Evolutionary conservation across 2,329 filamentous ascomycete species (phyloP).

Genomic region (Alternaria sp.): DNA sequence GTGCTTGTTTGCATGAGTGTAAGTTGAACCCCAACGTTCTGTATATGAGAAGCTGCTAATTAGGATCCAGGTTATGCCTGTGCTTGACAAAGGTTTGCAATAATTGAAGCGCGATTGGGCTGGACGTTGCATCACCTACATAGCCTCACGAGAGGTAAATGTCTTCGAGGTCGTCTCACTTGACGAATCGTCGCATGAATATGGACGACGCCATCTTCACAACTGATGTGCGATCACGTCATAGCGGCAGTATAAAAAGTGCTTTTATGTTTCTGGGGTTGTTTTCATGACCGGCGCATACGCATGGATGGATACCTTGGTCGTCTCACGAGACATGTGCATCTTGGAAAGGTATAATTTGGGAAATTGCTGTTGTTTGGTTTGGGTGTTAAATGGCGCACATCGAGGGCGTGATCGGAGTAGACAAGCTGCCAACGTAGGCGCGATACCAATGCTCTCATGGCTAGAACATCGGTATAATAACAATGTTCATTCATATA

Average conservation of each 20-base stretch:
- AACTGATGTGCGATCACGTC: neutral
- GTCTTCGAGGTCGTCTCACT: neutral
- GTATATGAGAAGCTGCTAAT: constrained; percentile 16
- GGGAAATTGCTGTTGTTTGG: neutral
- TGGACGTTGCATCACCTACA: neutral
- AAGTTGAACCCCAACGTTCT: constrained; percentile 57
- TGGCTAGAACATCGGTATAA: neutral
- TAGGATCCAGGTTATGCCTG: constrained; percentile 38
- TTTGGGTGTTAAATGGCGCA: neutral
- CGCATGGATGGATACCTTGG: constrained; percentile 2
- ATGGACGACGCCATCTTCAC: neutral
- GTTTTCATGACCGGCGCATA: neutral
- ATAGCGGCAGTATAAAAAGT: constrained; percentile 11
- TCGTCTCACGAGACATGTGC: neutral
- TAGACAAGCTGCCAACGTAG: neutral
- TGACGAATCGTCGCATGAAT: neutral
- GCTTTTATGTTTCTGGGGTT: neutral
- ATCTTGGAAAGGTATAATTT: neutral
- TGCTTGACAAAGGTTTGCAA: constrained; percentile 37
- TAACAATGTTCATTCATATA: neutral
- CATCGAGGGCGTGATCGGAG: neutral
- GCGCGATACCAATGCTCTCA: neutral
- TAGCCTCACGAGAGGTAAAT: neutral
- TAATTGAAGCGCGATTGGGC: neutral
- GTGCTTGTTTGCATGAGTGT: constrained; percentile 99